These are phyloP conservation scores for Naganishia onofrii DNA, from an alignment of 768 basidiomycete species.

Conservation along the genomic window DNA sequence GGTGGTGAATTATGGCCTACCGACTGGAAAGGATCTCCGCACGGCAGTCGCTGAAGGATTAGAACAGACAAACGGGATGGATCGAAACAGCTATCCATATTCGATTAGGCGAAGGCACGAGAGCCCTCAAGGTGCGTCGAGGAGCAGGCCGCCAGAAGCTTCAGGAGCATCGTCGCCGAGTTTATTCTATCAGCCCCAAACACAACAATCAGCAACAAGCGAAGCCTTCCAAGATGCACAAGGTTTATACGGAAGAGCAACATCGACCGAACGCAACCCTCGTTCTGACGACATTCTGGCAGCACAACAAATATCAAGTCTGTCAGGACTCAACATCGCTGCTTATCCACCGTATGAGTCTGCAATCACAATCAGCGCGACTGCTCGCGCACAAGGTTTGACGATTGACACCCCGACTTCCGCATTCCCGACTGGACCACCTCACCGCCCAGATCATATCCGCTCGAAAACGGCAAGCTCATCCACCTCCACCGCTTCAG, in stretches of 20 bases:
- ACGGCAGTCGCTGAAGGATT: background rate
- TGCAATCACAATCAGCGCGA: background rate
- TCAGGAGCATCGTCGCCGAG: background rate
- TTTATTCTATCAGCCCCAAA: background rate
- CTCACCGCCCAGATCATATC: background rate
- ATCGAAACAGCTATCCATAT: background rate
- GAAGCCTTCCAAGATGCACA: background rate
- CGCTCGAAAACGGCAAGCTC: conserved; percentile 1
- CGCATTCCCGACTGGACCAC: background rate
- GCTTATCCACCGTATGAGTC: background rate
- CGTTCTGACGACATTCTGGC: background rate
- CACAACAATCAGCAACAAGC: background rate
- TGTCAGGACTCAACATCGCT: background rate
- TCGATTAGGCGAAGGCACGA: background rate
- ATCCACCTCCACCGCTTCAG: background rate
- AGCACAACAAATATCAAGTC: background rate
- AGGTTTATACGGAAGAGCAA: background rate
- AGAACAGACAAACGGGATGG: background rate
- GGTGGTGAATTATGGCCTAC: background rate
- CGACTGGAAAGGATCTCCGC: background rate
- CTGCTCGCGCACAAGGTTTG: background rate
- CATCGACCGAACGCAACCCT: background rate
- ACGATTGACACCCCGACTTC: background rate
- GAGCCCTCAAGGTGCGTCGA: background rate
- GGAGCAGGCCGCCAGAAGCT: background rate